phyloP scores from a whole-genome alignment of 2,329 filamentous ascomycete genomes.

The Madurella fahalii region DNA sequence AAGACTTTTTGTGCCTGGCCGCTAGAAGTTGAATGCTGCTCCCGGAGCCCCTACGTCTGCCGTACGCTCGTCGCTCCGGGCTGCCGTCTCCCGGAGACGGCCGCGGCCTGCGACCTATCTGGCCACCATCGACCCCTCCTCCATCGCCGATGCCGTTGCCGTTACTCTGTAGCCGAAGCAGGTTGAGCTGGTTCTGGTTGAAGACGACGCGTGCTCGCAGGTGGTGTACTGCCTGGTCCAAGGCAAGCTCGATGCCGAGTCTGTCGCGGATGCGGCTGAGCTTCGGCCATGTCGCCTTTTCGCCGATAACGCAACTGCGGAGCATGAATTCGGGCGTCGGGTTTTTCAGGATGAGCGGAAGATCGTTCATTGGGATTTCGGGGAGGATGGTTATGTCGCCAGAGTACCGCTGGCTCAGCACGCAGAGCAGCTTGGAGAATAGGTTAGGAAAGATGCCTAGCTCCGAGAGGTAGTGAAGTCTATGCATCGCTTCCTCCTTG shows the following conservation, averaged over 20 bases:
- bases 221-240: constrained; percentile 70
- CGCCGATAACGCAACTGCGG: constrained; percentile 69
- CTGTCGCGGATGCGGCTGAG: constrained; percentile 80
- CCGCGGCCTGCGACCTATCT: constrained; percentile 2
- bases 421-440: constrained; percentile 71
- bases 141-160: background rate
- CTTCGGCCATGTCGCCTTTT: constrained; percentile 89
- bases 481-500: constrained; percentile 74
- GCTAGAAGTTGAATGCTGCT: constrained; percentile 43
- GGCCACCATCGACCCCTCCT: background rate
- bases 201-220: constrained; percentile 67
- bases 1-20: constrained; percentile 31
- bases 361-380: constrained; percentile 67
- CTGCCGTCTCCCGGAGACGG: constrained; percentile 19
- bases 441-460: constrained; percentile 75
- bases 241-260: constrained; percentile 80
- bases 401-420: constrained; percentile 86
- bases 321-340: constrained; percentile 85
- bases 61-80: constrained; percentile 30
- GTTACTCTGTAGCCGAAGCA: constrained; percentile 41
- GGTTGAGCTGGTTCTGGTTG: constrained; percentile 59
- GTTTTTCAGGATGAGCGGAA: constrained; percentile 75
- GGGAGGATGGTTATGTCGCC: constrained; percentile 94
- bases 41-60: constrained; percentile 47
- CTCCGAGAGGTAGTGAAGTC: constrained; percentile 76